phyloP scores from a whole-genome alignment of 1,284 basidiomycete species.

The Malassezia restricta region DNA sequence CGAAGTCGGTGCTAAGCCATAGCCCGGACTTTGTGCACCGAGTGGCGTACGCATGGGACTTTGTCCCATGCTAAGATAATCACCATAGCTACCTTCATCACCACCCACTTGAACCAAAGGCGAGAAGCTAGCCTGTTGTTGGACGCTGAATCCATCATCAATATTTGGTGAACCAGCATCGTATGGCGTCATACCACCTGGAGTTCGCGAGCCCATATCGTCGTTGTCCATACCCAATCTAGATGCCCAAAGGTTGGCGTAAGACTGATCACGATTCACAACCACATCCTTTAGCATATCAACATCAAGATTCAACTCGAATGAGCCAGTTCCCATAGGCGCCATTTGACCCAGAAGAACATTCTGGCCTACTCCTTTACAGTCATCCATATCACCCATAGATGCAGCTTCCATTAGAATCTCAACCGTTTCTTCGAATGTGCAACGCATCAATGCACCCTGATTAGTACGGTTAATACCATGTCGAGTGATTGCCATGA shows the following conservation, averaged over 20 bases:
- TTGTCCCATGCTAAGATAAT: conserved; percentile 60
- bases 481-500: conserved; percentile 99
- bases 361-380: conserved; percentile 94
- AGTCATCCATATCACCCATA: conserved; percentile 94
- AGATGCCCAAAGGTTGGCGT: conserved; percentile 49
- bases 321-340: conserved; percentile 58
- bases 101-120: conserved; percentile 79
- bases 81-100: conserved; percentile 61
- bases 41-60: conserved; percentile 55
- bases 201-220: conserved; percentile 34
- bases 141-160: conserved; percentile 50
- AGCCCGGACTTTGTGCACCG: conserved; percentile 40
- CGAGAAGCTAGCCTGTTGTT: conserved; percentile 81
- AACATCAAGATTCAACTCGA: conserved; percentile 89
- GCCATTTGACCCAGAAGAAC: conserved; percentile 98
- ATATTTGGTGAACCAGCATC: conserved; percentile 66
- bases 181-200: conserved; percentile 43
- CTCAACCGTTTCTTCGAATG: conserved; percentile 98
- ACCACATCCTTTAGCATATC: conserved; percentile 99
- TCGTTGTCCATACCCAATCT: conserved; percentile 25
- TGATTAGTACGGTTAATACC: conserved; percentile 81
- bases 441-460: conserved; percentile 83
- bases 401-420: conserved; percentile 97
- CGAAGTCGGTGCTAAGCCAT: conserved; percentile 39
- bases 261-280: conserved; percentile 81